Percentiles rank a stretch among this genome's conserved stretches.
Evolutionary conservation across 768 basidiomycete species (phyloP).

Genomic region (Albatrellus ellisii): DNA sequence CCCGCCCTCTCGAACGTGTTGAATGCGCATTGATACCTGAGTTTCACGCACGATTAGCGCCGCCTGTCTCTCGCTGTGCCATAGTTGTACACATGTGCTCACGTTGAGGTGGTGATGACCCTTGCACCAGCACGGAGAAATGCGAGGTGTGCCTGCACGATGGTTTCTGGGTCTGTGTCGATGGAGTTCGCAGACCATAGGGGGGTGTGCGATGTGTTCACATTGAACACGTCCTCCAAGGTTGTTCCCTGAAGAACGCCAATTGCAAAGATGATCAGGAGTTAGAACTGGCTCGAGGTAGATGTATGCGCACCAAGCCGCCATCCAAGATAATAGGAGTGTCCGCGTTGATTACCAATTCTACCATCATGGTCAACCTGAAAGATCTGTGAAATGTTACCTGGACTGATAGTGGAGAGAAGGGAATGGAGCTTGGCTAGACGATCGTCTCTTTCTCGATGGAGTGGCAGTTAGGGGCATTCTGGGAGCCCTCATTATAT

Average conservation of each 20-base stretch:
- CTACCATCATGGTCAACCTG: too few relatives aligned
- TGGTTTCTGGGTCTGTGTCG: constrained; percentile 34
- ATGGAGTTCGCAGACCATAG: constrained; percentile 65
- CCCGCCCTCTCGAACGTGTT: constrained; percentile 40
- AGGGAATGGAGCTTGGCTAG: too few relatives aligned
- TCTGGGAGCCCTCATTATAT: too few relatives aligned
- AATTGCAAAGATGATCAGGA: background rate
- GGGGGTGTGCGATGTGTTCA: constrained; percentile 34
- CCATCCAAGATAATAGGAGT: constrained; percentile 11
- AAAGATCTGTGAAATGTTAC: background rate
- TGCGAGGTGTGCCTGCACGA: constrained; percentile 45
- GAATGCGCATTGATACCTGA: constrained; percentile 55
- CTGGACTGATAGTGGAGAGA: too few relatives aligned
- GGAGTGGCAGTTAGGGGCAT: too few relatives aligned
- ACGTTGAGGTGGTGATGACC: constrained; percentile 63
- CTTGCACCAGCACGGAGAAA: constrained; percentile 56
- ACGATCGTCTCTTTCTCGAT: too few relatives aligned
- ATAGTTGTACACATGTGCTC: too few relatives aligned
- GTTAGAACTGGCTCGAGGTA: background rate
- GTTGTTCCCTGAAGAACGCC: constrained; percentile 40
- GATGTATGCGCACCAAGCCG: constrained; percentile 7
- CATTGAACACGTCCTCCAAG: constrained; percentile 36
- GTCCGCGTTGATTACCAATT: too few relatives aligned
- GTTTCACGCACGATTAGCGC: background rate
- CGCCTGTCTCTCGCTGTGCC: too few relatives aligned